Evolutionary conservation across 768 basidiomycete genomes (phyloP).

Genomic region (Mycena floridula): DNA sequence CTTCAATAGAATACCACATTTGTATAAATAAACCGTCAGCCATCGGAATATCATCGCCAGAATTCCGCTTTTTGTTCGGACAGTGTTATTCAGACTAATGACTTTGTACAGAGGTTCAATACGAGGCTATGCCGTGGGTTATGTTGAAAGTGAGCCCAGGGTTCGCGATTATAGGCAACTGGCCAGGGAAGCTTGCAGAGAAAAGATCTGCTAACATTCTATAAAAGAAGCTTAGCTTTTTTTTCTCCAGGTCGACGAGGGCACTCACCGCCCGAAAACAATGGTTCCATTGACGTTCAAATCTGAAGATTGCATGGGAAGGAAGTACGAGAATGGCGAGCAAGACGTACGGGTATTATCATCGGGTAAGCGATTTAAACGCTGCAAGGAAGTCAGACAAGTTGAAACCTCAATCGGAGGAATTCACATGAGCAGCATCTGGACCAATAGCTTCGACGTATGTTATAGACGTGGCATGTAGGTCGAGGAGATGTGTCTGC

Average conservation of each 20-base stretch:
- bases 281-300: slow-evolving; percentile 34
- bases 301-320: slow-evolving; percentile 12
- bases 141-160: slow-evolving; percentile 29
- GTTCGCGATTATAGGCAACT: slow-evolving; percentile 32
- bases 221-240: slow-evolving; percentile 1
- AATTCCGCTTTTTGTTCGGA: too few species aligned
- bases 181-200: slow-evolving; percentile 23
- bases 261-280: slow-evolving; percentile 30
- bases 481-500: slow-evolving; percentile 30
- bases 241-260: neutral
- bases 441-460: slow-evolving; percentile 35
- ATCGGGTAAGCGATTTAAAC: slow-evolving; percentile 29
- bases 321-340: neutral
- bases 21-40: too few species aligned
- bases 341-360: slow-evolving; percentile 29
- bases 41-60: too few species aligned
- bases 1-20: too few species aligned
- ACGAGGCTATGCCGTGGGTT: slow-evolving; percentile 31
- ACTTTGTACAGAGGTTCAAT: too few species aligned
- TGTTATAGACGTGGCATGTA: slow-evolving; percentile 30
- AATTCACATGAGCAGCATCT: slow-evolving; percentile 32
- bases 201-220: slow-evolving; percentile 36
- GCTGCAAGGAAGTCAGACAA: too few species aligned
- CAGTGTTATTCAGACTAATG: too few species aligned
- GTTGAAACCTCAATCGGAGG: too few species aligned